phyloP scores from a whole-genome alignment of 1,284 basidiomycete genomes.

The Ustilago sp. region DNA sequence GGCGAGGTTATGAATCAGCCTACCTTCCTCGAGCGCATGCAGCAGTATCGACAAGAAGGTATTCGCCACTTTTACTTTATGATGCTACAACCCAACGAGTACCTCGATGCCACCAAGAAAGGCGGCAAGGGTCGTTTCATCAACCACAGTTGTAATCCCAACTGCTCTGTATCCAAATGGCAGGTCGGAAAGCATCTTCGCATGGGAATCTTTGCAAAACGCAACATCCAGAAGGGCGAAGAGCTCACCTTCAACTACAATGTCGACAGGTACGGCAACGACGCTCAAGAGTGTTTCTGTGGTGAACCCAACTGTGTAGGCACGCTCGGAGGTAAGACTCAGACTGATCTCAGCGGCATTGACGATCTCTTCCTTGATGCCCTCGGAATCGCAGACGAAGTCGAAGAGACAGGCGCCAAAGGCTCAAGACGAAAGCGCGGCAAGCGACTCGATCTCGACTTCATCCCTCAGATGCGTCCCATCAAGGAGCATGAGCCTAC shows the following conservation, averaged over 20 bases:
- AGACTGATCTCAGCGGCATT: slow-evolving; percentile 93
- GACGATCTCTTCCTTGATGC: slow-evolving; percentile 95
- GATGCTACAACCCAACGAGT: slow-evolving; percentile 99
- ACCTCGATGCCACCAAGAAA: slow-evolving; percentile 96
- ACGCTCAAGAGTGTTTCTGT: slow-evolving; percentile 94
- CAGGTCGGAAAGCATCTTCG: slow-evolving; percentile 89
- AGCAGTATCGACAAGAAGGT: slow-evolving; percentile 90
- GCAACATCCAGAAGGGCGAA: slow-evolving; percentile 83
- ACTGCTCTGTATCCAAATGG: slow-evolving; percentile 99
- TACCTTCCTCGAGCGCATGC: slow-evolving; percentile 92
- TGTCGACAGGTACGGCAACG: slow-evolving; percentile 97
- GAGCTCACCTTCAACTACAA: slow-evolving; percentile 99
- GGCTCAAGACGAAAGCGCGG: slow-evolving; percentile 90
- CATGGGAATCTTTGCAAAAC: slow-evolving; percentile 97
- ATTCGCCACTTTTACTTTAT: slow-evolving; percentile 99
- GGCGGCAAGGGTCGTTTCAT: slow-evolving; percentile 96
- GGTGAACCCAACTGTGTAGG: slow-evolving; percentile 96
- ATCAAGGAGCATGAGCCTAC: slow-evolving; percentile 84
- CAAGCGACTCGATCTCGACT: slow-evolving; percentile 94
- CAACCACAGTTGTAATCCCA: slow-evolving; percentile 98
- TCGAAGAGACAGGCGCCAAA: slow-evolving; percentile 81
- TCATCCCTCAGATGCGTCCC: slow-evolving; percentile 77
- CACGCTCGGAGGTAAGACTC: slow-evolving; percentile 96
- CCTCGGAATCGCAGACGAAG: slow-evolving; percentile 93
- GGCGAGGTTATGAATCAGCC: slow-evolving; percentile 92